A percentile compares a stretch with the other conserved stretches of the same genome.
Conservation (phyloP, 345 rosid genomes). For the Mangifera indica region DNA sequence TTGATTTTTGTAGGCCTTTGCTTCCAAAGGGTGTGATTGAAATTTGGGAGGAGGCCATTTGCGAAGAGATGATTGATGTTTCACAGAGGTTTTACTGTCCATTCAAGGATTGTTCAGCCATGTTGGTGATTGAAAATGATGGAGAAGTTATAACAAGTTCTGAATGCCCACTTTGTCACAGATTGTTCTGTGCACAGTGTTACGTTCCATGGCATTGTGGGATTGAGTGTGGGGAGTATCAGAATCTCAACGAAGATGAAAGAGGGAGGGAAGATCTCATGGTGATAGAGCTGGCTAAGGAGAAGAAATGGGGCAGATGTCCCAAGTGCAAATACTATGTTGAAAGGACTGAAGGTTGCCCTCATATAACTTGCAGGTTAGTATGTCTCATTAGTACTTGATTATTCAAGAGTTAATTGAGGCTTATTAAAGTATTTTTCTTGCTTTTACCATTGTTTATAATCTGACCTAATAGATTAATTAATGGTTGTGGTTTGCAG, state of each 20-base stretch:
- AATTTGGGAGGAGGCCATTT: conserved; percentile 52
- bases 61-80: conserved; percentile 39
- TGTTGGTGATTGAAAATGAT: conserved; percentile 39
- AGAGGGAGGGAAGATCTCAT: conserved; percentile 40
- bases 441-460: too few species aligned
- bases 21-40: conserved; percentile 46
- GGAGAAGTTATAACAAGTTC: conserved; percentile 40
- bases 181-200: conserved; percentile 50
- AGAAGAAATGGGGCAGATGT: conserved; percentile 48
- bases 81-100: conserved; percentile 62
- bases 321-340: conserved; percentile 44
- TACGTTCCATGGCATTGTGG: conserved; percentile 46
- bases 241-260: conserved; percentile 38
- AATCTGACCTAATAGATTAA: too few species aligned
- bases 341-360: conserved; percentile 42
- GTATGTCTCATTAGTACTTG: background rate
- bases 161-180: conserved; percentile 65
- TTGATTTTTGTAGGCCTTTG: conserved; percentile 40
- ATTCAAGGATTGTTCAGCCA: conserved; percentile 61
- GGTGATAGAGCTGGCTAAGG: conserved; percentile 39
- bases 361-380: conserved; percentile 52
- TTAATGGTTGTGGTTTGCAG: conserved; percentile 24
- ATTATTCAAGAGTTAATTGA: background rate
- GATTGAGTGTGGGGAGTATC: conserved; percentile 33
- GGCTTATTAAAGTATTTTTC: too few species aligned